Base-by-base conservation (phyloP, 257 asterid genomes). In the Cinchona pubescens region DNA sequence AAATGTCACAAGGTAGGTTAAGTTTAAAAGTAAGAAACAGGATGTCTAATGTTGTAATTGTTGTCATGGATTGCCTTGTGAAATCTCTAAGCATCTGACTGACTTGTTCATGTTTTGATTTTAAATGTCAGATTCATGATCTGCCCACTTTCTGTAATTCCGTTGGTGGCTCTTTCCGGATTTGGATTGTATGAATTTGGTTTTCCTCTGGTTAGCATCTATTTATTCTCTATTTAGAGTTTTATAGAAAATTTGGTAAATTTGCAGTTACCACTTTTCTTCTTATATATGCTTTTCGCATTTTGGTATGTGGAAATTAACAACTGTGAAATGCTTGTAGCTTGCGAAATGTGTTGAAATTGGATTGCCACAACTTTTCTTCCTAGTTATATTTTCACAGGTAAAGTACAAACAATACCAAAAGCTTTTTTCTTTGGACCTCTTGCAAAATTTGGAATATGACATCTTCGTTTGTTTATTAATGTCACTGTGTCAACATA, bases 141-240 rank as follows among this genome's bases (percentile, higher is more conserved):
- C n/a, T n/a, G 97, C 84, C 97, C 97, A 11, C 89, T 94, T 70
- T 89, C 96, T 0, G 83, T 87, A 12, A 87, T 82, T 78, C 99
- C 97, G 7, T 83, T 92, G 85, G 96, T 94, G 29, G 97, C 97
- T 75, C 89, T 92, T 19, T 78, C 96, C n/a, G 97, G 99, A 73
- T 94, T 88, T 76, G 99, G 99, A 16, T 82, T 92, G 25, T 94
- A 92, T 6, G 96, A 94, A 55, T 81, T 89, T 67, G 99, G 97
- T 73, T 94, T 94, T 76, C 99, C 97, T 80, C 88, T 92, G 95
- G 97, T 94, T 86, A 81, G 81, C 43, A 66, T 42, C 67, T 67
- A 67, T 32, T 29, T 80, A 23, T 25, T 25, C 8, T 60, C 16
- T 43, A 25, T 37, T 2, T n/a, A 29, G 12, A 62, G 30, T 4